phyloP scores from a whole-genome alignment of 2,329 filamentous ascomycete species.

The Incumbomyces lentus region DNA sequence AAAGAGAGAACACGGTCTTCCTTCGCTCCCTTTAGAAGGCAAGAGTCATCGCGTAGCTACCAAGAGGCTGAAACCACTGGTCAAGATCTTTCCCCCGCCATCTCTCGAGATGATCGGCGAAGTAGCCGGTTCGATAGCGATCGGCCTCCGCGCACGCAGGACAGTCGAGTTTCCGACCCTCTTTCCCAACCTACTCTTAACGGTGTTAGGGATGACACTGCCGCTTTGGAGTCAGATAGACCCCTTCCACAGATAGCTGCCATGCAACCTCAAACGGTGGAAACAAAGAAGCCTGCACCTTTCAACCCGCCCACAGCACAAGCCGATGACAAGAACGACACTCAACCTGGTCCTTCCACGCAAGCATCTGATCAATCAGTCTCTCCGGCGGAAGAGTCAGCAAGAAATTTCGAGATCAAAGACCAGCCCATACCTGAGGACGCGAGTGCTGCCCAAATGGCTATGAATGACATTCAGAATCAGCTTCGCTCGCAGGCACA shows the following conservation, averaged over 20 bases:
- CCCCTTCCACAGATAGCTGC: conserved; percentile 6
- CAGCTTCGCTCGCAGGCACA: conserved; percentile 39
- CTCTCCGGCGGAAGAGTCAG: conserved; percentile 29
- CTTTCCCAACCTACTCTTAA: background rate
- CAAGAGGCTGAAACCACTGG: conserved; percentile 22
- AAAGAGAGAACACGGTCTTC: conserved; percentile 32
- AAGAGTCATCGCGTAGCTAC: conserved; percentile 28
- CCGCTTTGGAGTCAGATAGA: background rate
- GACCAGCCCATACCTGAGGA: conserved; percentile 42
- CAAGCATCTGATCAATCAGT: conserved; percentile 5
- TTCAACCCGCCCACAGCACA: background rate
- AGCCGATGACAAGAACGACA: conserved; percentile 6
- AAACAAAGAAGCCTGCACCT: background rate
- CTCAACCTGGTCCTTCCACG: conserved; percentile 7
- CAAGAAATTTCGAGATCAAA: conserved; percentile 38
- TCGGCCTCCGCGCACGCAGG: conserved; percentile 3
- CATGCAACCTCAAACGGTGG: conserved; percentile 7
- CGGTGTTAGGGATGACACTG: background rate
- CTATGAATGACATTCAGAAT: conserved; percentile 39
- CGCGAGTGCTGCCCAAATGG: conserved; percentile 38
- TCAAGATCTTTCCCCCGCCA: conserved; percentile 19
- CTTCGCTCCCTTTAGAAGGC: conserved; percentile 33
- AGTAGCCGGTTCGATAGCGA: conserved; percentile 5
- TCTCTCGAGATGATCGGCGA: conserved; percentile 12
- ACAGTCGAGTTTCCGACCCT: conserved; percentile 1